phyloP scores from a whole-genome alignment of 148 eudicot genomes.

The Dianthus caryophyllus region DNA sequence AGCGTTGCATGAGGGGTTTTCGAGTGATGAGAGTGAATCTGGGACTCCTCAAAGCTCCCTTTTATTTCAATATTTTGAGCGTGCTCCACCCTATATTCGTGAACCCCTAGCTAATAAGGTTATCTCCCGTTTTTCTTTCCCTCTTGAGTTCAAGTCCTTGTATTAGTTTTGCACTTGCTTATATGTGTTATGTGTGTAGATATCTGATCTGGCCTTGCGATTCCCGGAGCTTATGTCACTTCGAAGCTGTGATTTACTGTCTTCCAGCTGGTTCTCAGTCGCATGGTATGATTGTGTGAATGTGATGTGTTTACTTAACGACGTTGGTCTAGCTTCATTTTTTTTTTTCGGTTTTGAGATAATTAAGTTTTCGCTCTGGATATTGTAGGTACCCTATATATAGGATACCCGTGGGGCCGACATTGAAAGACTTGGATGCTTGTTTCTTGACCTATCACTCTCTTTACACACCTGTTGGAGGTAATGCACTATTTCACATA shows the following conservation, averaged over 20 bases:
- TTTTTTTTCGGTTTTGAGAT: not conserved
- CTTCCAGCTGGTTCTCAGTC: conserved; percentile 84
- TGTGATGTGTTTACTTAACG: not conserved
- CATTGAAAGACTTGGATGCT: conserved; percentile 80
- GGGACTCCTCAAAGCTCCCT: conserved; percentile 41
- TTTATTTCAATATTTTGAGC: conserved; percentile 68
- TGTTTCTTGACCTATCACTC: conserved; percentile 85
- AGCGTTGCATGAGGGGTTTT: conserved; percentile 55
- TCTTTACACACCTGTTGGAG: conserved; percentile 59
- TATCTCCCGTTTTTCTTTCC: conserved; percentile 14
- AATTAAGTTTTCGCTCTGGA: not conserved
- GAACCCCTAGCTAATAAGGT: conserved; percentile 90
- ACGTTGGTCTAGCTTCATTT: not conserved
- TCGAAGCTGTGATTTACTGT: conserved; percentile 70
- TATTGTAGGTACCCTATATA: conserved; percentile 86
- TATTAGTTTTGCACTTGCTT: not conserved
- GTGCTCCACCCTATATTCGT: conserved; percentile 61
- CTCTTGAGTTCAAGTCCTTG: not conserved
- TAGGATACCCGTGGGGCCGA: conserved; percentile 84
- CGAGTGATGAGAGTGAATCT: conserved; percentile 77
- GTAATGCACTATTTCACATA: conserved; percentile 23
- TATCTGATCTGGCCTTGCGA: conserved; percentile 53
- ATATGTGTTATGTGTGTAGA: conserved; percentile 34
- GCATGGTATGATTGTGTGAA: conserved; percentile 89
- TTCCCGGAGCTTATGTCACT: conserved; percentile 62